A percentile compares a stretch with the other conserved stretches of the same genome.
phyloP scores from a whole-genome alignment of 192 early-diverging fungal genomes.

The Powellomyces hirtus region DNA sequence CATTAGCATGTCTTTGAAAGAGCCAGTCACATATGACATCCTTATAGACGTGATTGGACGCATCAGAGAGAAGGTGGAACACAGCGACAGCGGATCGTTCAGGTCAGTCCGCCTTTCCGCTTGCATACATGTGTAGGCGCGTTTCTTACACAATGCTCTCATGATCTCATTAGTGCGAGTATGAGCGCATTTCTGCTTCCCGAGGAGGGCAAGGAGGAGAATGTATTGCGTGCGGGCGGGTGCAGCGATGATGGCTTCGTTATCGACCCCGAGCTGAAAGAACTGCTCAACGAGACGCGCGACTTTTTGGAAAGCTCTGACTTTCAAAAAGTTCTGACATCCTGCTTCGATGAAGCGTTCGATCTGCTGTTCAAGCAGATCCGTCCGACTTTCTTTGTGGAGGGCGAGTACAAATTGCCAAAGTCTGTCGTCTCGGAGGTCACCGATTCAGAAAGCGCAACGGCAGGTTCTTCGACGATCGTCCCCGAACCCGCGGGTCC shows the following conservation, averaged over 20 bases:
- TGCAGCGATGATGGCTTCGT: constrained; percentile 29
- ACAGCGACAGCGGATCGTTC: background rate
- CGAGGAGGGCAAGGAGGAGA: constrained; percentile 53
- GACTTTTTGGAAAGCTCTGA: constrained; percentile 80
- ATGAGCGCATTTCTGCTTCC: constrained; percentile 58
- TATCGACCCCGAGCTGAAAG: constrained; percentile 63
- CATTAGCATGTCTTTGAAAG: constrained; percentile 39
- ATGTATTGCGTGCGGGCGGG: constrained; percentile 61
- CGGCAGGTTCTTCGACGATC: constrained; percentile 40
- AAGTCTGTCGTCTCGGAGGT: background rate
- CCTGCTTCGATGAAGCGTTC: constrained; percentile 40
- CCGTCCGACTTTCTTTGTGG: constrained; percentile 29
- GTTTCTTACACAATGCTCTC: too few species aligned
- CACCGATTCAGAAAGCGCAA: background rate
- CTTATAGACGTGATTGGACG: constrained; percentile 28
- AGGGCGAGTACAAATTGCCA: background rate
- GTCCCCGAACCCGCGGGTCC: constrained; percentile 76
- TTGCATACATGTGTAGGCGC: too few species aligned
- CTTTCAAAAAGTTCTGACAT: constrained; percentile 26
- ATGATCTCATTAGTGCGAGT: background rate
- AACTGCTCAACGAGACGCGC: constrained; percentile 80
- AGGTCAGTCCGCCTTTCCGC: constrained; percentile 3
- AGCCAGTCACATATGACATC: constrained; percentile 18
- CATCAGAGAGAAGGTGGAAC: constrained; percentile 36
- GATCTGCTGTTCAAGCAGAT: constrained; percentile 29